These are phyloP conservation scores for Malassezia obtusa DNA, from an alignment of 1,284 basidiomycete species.

Conservation along the genomic window DNA sequence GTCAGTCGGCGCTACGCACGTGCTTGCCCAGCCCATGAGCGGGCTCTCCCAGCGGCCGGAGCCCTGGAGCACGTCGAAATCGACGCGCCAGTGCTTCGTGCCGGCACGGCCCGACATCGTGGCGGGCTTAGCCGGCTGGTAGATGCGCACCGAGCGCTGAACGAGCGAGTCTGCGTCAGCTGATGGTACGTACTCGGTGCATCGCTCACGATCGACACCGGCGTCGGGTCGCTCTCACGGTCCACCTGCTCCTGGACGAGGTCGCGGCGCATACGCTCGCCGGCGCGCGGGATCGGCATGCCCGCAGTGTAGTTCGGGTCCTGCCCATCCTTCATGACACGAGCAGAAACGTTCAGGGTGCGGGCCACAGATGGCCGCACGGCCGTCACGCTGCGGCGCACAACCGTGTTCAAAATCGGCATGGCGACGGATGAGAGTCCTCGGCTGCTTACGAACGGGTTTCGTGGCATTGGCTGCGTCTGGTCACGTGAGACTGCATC, in stretches of 20 bases:
- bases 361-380: constrained; percentile 1
- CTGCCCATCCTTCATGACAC: neutral
- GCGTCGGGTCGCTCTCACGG: constrained; percentile 14
- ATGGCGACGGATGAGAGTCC: neutral
- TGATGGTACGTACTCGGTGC: constrained; percentile 11
- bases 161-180: constrained; percentile 52
- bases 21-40: constrained; percentile 83
- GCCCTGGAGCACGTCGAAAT: constrained; percentile 82
- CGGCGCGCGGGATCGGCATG: neutral
- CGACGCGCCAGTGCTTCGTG: constrained; percentile 80
- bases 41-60: constrained; percentile 94
- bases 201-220: constrained; percentile 13
- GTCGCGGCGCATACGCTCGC: constrained; percentile 2
- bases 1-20: constrained; percentile 21
- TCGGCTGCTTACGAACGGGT: neutral
- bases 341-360: constrained; percentile 1
- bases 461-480: neutral
- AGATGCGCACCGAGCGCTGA: constrained; percentile 81
- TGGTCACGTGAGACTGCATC: constrained; percentile 9
- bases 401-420: neutral
- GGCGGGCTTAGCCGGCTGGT: constrained; percentile 82
- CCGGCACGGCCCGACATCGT: constrained; percentile 86
- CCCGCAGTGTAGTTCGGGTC: neutral
- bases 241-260: constrained; percentile 16
- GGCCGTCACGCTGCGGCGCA: constrained; percentile 1